Evolutionary conservation across 2,329 filamentous ascomycete species (phyloP).

Genomic region (Fusarium continuum): DNA sequence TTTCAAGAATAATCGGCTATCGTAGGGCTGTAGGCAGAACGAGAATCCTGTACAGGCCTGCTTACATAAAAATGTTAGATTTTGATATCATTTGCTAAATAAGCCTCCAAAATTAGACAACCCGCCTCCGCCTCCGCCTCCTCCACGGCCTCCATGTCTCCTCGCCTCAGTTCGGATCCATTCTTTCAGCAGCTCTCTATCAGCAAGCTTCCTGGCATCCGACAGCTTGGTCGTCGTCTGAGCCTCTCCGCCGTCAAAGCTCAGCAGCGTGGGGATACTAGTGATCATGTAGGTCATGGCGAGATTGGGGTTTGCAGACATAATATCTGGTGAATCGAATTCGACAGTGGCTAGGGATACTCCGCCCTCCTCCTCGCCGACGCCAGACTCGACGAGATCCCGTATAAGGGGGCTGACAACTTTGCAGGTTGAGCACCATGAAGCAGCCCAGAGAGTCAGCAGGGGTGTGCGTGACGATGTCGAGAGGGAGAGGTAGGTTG

Average conservation of each 20-base stretch:
- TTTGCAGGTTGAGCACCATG: constrained; percentile 65
- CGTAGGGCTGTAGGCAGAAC: neutral
- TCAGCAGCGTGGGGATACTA: constrained; percentile 65
- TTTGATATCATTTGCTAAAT: constrained; percentile 48
- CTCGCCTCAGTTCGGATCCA: constrained; percentile 64
- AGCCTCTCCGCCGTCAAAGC: constrained; percentile 65
- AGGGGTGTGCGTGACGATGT: constrained; percentile 63
- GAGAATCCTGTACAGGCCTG: neutral
- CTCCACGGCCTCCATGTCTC: constrained; percentile 56
- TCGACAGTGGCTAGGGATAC: constrained; percentile 64
- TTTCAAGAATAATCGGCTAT: neutral
- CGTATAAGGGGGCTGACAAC: constrained; percentile 59
- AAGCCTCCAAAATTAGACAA: constrained; percentile 51
- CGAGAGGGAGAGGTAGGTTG: constrained; percentile 64
- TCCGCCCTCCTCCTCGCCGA: constrained; percentile 65
- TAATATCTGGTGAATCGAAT: constrained; percentile 66
- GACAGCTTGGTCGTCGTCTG: constrained; percentile 59
- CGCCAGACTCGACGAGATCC: constrained; percentile 59
- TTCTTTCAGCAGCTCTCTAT: constrained; percentile 60
- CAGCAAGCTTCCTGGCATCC: constrained; percentile 59
- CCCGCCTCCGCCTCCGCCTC: constrained; percentile 51
- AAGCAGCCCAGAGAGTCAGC: constrained; percentile 69
- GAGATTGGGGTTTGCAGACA: constrained; percentile 53
- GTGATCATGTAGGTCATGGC: constrained; percentile 67
- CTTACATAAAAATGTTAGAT: neutral